Evolutionary conservation across 441 rosid species (phyloP), one percentile per base, ranked within the genome.

Genomic region (Gossypium gossypioides): DNA sequence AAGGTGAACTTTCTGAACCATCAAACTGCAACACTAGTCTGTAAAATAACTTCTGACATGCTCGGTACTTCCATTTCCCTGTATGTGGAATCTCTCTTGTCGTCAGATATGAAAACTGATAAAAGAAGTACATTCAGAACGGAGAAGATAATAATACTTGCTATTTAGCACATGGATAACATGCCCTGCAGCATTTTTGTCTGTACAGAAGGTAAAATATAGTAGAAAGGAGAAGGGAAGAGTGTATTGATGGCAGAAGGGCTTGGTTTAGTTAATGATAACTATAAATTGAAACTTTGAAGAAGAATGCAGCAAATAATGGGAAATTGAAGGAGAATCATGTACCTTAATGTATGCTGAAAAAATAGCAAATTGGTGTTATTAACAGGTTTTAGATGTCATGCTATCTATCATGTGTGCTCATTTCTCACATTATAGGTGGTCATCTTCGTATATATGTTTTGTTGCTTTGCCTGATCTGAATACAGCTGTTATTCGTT

Each of bases 401-500:
- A 67, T 68, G 19, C 46, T 71, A 61, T 6, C 51, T 18, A 51
- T 6, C 69, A 58, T 10, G 34, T 64, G 22, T 29, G 13, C 58
- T 56, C 27, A 15, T 37, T 56, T 16, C 21, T 70, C 12, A 50
- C 68, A 54, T 52, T 29, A 52, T 61, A 1, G 32, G 50, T 65
- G 10, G 61, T 76, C 61, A 37, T 29, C 15, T 62, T 13, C 13
- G 19, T 29, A 25, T 24, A 15, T 9, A 15, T 29, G 2, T 18
- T 67, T 67, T 68, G 25, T 58, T 44, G 18, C 4, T 57, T 42
- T 44, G 7, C 48, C 29, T 7, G 16, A 2, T 73, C 44, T 71
- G 57, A 56, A 27, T 2, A 42, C 27, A 71, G 65, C 19, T 69
- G 24, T 42, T 51, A 13, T 60, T 58, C 52, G n/a, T 61, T 77